phyloP scores from a whole-genome alignment of 345 rosid species.

The Eutrema japonicum region DNA sequence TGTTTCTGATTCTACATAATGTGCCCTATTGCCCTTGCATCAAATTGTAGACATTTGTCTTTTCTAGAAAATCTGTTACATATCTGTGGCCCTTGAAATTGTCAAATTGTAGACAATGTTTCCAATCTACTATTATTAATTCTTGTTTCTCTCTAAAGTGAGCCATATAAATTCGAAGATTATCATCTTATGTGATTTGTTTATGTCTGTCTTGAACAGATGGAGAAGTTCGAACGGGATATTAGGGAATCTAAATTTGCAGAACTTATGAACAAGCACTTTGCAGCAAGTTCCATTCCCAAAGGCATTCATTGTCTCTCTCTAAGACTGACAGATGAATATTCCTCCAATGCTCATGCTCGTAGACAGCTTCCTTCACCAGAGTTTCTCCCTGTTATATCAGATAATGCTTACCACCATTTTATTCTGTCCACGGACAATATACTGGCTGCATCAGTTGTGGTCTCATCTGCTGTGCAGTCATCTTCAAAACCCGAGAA shows the following conservation, averaged over 20 bases:
- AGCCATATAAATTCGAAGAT: slow-evolving; percentile 10
- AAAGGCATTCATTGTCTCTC: slow-evolving; percentile 98
- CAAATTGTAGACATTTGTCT: background rate
- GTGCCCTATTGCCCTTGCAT: background rate
- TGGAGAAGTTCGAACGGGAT: slow-evolving; percentile 90
- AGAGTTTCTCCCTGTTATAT: slow-evolving; percentile 94
- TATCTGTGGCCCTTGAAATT: background rate
- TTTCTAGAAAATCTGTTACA: background rate
- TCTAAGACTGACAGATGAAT: slow-evolving; percentile 93
- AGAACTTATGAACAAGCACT: slow-evolving; percentile 98
- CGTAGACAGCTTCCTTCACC: slow-evolving; percentile 98
- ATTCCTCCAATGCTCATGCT: slow-evolving; percentile 98
- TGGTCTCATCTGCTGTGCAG: slow-evolving; percentile 84
- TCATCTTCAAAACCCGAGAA: slow-evolving; percentile 87
- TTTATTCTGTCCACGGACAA: slow-evolving; percentile 89
- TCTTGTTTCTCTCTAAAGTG: slow-evolving; percentile 17
- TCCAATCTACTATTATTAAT: background rate
- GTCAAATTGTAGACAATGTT: background rate
- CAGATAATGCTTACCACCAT: slow-evolving; percentile 90
- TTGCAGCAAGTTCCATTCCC: slow-evolving; percentile 98
- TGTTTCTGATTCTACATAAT: background rate
- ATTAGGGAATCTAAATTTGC: slow-evolving; percentile 88
- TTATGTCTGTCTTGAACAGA: slow-evolving; percentile 51
- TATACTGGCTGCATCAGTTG: slow-evolving; percentile 98
- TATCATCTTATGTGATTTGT: slow-evolving; percentile 17